Evolutionary conservation across 345 rosid genomes (phyloP), one percentile per base, ranked within the genome.

Genomic region (Eucalyptus shirleyi): DNA sequence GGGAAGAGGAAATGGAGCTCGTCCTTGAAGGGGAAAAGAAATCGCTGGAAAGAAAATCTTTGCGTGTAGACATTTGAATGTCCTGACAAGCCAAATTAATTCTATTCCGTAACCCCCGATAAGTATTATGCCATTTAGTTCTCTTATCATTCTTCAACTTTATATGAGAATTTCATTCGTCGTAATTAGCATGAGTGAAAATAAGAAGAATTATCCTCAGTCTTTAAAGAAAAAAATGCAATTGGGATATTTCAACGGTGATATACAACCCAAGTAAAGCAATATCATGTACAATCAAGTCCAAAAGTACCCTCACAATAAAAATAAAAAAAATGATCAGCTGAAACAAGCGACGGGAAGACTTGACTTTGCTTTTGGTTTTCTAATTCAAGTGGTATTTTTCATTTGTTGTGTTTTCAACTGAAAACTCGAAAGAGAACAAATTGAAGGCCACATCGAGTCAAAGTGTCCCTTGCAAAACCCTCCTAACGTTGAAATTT

Each of bases 51-150:
- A 24, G 62, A 56, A 9, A 23, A 56, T 56, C 28, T 56, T 9
- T 9, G 28, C 28, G 1, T 23, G 60, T 56, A 21, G 60, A 23
- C 60, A 55, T 55, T 55, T 23, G 60, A 23, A 56, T 0, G 26
- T 23, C 28, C 13, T 0, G 1, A 9, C 28, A 56, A 56, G 62
- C 28, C 62, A 56, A 56, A 24, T 56, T 1, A 56, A 24, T 23
- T 23, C 0, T 24, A 0, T 56, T 24, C 1, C 3, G 0, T 56
- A 56, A 56, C 30, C 30, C 28, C 30, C 5, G 1, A 9, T 24
- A 24, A 9, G 1, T 5, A 21, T 53, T 53, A 53, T 53, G 59
- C 5, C 5, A 4, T 21, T 53, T 53, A 21, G 26, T 53, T 8
- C 5, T 53, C 5, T 53, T 8, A 53, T 53, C 11, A 53, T 53